Conservation (phyloP, 352 stramenopile species). For the Vaucheria bursata region DNA sequence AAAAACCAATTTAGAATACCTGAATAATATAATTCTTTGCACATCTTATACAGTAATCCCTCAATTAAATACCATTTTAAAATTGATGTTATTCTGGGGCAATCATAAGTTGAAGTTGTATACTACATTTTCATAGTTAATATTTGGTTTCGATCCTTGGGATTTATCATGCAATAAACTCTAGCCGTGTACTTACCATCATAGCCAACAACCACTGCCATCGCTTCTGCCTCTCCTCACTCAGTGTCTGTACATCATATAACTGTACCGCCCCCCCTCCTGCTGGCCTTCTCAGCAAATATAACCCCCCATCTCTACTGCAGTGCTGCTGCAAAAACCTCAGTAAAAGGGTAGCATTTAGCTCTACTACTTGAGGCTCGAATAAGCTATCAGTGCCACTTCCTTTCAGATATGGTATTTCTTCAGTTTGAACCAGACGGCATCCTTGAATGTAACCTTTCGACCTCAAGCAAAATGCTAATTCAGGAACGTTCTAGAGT, state of each 20-base stretch:
- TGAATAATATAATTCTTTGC: no score
- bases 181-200: not conserved
- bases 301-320: conserved; percentile 24
- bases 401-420: conserved; percentile 29
- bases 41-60: no score
- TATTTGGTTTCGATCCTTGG: no score
- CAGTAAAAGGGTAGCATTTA: conserved; percentile 42
- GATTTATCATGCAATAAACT: no score
- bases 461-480: conserved; percentile 43
- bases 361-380: conserved; percentile 29
- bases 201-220: conserved; percentile 12
- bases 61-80: no score
- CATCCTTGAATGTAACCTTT: conserved; percentile 48
- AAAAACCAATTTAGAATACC: no score
- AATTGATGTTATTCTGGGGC: no score
- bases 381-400: conserved; percentile 14
- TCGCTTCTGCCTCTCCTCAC: conserved; percentile 8
- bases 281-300: conserved; percentile 24
- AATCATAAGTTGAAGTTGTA: no score
- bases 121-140: no score
- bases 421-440: conserved; percentile 31
- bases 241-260: conserved; percentile 9
- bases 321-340: conserved; percentile 43
- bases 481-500: conserved; percentile 38
- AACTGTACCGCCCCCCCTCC: conserved; percentile 31